A percentile compares a stretch with the other conserved stretches of the same genome.
Evolutionary conservation across 1,284 basidiomycete genomes (phyloP).

Genomic region (Trichosporon inkin): DNA sequence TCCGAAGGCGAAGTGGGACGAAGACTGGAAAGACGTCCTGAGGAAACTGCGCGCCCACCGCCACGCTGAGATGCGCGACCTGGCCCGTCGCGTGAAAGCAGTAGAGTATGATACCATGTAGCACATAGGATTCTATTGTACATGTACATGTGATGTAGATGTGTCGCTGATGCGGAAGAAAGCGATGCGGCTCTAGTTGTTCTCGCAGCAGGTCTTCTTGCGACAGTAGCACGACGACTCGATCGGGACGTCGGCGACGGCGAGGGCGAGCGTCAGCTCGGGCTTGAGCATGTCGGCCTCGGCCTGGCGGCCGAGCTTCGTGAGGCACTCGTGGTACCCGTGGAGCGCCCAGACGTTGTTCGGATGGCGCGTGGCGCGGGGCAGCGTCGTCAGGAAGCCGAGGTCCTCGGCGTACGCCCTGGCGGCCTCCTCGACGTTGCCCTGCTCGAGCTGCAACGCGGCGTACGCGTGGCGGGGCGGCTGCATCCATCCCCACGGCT

Average conservation of each 20-base stretch:
- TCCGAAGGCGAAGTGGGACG: neutral
- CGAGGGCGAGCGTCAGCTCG: slow-evolving; percentile 34
- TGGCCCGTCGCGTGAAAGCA: neutral
- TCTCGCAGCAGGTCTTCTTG: neutral
- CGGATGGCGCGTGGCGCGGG: slow-evolving; percentile 41
- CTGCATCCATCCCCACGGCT: slow-evolving; percentile 47
- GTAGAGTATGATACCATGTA: slow-evolving; percentile 1
- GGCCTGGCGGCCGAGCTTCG: slow-evolving; percentile 26
- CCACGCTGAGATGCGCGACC: neutral
- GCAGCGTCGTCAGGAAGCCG: slow-evolving; percentile 32
- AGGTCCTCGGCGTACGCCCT: slow-evolving; percentile 40
- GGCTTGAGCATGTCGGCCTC: slow-evolving; percentile 35
- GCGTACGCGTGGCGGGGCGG: slow-evolving; percentile 45
- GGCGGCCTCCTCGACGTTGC: slow-evolving; percentile 34
- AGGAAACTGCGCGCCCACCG: neutral
- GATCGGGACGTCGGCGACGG: slow-evolving; percentile 38
- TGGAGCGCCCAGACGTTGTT: slow-evolving; percentile 47
- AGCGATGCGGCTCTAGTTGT: neutral
- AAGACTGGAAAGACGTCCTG: neutral
- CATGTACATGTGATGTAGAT: neutral
- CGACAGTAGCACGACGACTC: slow-evolving; percentile 40
- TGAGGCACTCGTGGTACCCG: slow-evolving; percentile 44
- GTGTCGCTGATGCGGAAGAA: neutral
- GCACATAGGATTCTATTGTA: neutral
- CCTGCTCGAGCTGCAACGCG: slow-evolving; percentile 41